Evolutionary conservation across 2,329 filamentous ascomycete genomes (phyloP), one percentile per base, ranked within the genome.

Genomic region (Sclerotinia nivalis): DNA sequence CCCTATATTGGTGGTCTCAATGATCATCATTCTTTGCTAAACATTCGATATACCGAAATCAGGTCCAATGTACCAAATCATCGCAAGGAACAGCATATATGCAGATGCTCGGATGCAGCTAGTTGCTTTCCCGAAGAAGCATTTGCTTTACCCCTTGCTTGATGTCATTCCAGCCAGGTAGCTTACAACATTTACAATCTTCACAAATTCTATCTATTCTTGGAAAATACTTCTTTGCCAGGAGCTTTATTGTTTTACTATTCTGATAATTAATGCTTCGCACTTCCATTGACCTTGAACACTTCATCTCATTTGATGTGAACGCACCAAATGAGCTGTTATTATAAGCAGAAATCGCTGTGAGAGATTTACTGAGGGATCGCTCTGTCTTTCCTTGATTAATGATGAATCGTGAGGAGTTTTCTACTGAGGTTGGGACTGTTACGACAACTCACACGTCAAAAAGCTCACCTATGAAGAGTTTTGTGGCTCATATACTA

Each of bases 401-500:
- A 20, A 40, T 45, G 37, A 69, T 69, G 67, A 54, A 60, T 47
- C 64, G 43, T 40, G 34, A 64, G n/a, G 67, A 62, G 43, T 40
- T 31, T 25, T 37, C 67, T 4, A 25, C 28, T 8, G 58, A 50
- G 40, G 20, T 25, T 28, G 37, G n/a, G n/a, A 31, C 34, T 40
- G 25, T 55, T 50, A 22, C 31, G 13, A 28, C 15, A 54, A 59
- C 25, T 56, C 20, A 12, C 22, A 60, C 31, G n/a, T 28, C 43
- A 9, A 71, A 54, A 28, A 71, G 43, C 50, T 73, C 72, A 2
- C 69, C 73, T 12, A 72, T 37, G 47, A 71, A 55, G 55, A 40
- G 65, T 10, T 69, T 75, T 25, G 66, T 72, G 40, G 40, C 55
- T 45, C 72, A 74, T 40, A 15, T 74, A 22, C 34, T 74, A 31